Conservation (phyloP, 441 rosid genomes). For the Erodium moschatum region DNA sequence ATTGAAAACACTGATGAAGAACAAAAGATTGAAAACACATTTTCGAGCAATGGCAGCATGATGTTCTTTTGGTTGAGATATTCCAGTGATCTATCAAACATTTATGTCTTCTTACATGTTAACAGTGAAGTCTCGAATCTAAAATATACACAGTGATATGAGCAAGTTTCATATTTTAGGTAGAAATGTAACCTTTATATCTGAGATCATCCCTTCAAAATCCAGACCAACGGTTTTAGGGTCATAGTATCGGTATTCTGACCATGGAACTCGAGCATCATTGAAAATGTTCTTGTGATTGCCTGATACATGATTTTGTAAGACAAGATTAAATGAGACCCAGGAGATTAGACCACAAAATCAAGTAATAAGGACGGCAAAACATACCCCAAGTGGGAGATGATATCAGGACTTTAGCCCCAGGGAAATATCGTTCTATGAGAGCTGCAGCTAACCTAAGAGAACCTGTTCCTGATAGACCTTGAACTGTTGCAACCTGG, state of each 20-base stretch:
- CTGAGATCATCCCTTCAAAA: conserved; percentile 91
- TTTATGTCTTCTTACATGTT: neutral
- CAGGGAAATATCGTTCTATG: conserved; percentile 79
- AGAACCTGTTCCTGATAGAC: conserved; percentile 97
- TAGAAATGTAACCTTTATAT: conserved; percentile 53
- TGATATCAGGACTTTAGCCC: conserved; percentile 78
- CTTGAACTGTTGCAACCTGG: conserved; percentile 86
- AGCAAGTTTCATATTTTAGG: conserved; percentile 4
- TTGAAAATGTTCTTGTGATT: conserved; percentile 94
- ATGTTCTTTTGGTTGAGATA: too few species aligned
- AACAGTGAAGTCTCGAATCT: neutral
- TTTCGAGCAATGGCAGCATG: neutral
- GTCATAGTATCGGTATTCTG: conserved; percentile 87
- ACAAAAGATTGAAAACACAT: neutral
- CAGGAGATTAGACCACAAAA: neutral
- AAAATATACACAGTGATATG: neutral
- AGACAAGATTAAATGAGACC: neutral
- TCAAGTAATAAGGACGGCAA: neutral
- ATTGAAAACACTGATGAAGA: neutral
- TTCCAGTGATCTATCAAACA: too few species aligned
- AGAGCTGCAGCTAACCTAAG: conserved; percentile 87
- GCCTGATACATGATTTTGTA: conserved; percentile 35
- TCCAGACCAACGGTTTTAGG: conserved; percentile 96
- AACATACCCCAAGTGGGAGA: conserved; percentile 83
- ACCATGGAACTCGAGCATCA: conserved; percentile 93